Conservation (phyloP, 2,329 filamentous ascomycete species). For the Microsporum audouinii region DNA sequence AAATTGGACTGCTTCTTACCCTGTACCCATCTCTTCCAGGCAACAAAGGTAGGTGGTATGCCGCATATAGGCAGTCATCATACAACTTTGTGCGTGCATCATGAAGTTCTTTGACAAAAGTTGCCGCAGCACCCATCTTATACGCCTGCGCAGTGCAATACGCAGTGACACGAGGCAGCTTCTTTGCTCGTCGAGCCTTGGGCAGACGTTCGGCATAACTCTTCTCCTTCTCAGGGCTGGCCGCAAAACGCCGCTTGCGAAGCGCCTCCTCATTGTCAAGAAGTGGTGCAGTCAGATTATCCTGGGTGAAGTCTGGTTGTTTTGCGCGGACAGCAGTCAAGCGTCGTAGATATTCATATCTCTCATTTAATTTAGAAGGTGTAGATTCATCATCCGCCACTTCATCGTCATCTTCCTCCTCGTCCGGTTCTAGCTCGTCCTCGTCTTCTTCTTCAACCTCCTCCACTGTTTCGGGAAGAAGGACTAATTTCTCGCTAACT, state of each 20-base stretch:
- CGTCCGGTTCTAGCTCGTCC: conserved; percentile 17
- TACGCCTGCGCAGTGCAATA: conserved; percentile 94
- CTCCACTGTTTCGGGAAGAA: conserved; percentile 68
- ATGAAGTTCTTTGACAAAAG: conserved; percentile 79
- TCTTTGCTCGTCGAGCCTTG: conserved; percentile 75
- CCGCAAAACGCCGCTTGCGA: conserved; percentile 40
- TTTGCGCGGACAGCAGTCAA: conserved; percentile 24
- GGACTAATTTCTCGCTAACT: conserved; percentile 90
- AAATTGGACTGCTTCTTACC: conserved; percentile 74
- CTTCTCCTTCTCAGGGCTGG: conserved; percentile 51
- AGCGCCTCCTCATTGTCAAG: conserved; percentile 49
- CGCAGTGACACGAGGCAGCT: conserved; percentile 79
- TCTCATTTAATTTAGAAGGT: conserved; percentile 16
- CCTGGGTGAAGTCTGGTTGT: conserved; percentile 46
- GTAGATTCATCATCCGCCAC: conserved; percentile 16
- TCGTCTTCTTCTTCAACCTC: conserved; percentile 43
- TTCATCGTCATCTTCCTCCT: conserved; percentile 17
- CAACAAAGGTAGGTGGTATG: conserved; percentile 83
- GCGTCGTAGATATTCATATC: conserved; percentile 25
- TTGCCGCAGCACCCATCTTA: conserved; percentile 76
- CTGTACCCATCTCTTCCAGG: conserved; percentile 79
- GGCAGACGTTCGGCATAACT: conserved; percentile 89
- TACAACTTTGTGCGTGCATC: conserved; percentile 90
- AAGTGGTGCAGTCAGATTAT: conserved; percentile 41
- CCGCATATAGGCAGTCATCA: conserved; percentile 91